Evolutionary conservation across 352 stramenopile genomes (phyloP).

Genomic region (Phytopythium mirpurense): DNA sequence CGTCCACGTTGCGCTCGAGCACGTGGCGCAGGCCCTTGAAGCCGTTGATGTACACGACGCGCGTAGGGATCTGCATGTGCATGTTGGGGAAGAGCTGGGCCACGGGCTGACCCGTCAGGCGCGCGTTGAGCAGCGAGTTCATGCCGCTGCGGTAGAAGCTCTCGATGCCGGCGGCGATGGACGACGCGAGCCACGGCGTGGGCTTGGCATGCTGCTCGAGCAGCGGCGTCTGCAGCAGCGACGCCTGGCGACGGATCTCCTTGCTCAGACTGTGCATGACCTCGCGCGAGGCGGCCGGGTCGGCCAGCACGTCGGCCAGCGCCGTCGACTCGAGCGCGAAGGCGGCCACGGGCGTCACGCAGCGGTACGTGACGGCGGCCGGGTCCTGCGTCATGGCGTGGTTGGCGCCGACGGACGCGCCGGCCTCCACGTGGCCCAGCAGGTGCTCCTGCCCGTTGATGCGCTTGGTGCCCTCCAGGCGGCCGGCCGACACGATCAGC

Average conservation of each 20-base stretch:
- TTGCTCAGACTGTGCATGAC: slow-evolving; percentile 86
- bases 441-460: slow-evolving; percentile 84
- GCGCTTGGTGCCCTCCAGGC: slow-evolving; percentile 67
- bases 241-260: slow-evolving; percentile 84
- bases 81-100: slow-evolving; percentile 91
- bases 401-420: slow-evolving; percentile 68
- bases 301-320: slow-evolving; percentile 70
- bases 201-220: slow-evolving; percentile 89
- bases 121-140: slow-evolving; percentile 90
- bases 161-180: slow-evolving; percentile 88
- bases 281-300: slow-evolving; percentile 70
- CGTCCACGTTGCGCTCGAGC: slow-evolving; percentile 83
- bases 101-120: slow-evolving; percentile 72
- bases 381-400: slow-evolving; percentile 78
- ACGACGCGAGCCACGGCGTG: slow-evolving; percentile 88
- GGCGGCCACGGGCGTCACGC: slow-evolving; percentile 69
- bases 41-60: slow-evolving; percentile 91
- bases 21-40: slow-evolving; percentile 90
- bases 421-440: slow-evolving; percentile 41
- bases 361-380: slow-evolving; percentile 71
- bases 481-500: slow-evolving; percentile 63
- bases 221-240: slow-evolving; percentile 82
- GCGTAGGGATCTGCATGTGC: slow-evolving; percentile 91
- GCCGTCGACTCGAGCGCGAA: slow-evolving; percentile 68
- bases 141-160: slow-evolving; percentile 91